Percentiles rank a stretch among this genome's conserved stretches.
Conservation (phyloP, 225 moss, liverwort and hornwort species). For the Pseudoscleropodium purum region DNA sequence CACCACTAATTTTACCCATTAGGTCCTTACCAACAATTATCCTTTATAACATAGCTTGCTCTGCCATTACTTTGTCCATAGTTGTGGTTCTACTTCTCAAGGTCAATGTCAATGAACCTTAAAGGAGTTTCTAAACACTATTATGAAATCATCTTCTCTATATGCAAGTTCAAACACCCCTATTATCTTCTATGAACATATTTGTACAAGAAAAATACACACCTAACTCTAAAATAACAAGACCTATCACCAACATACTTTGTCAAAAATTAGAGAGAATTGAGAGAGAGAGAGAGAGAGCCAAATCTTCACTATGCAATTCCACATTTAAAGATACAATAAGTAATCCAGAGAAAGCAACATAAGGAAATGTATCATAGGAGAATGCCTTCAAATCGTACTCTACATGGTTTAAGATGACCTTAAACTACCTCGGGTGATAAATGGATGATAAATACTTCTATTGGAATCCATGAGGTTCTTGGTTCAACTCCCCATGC, state of each 20-base stretch:
- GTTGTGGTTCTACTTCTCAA: neutral
- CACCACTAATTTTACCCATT: neutral
- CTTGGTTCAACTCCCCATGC: too few species aligned
- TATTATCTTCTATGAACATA: neutral
- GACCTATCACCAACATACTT: neutral
- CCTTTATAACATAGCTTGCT: neutral
- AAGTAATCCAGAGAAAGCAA: neutral
- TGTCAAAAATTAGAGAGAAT: neutral
- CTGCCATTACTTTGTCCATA: neutral
- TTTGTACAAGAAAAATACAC: neutral
- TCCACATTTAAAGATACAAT: neutral
- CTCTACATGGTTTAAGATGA: neutral
- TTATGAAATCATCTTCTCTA: neutral
- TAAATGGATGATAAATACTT: too few species aligned
- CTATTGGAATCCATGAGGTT: too few species aligned
- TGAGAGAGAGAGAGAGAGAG: neutral
- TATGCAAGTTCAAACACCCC: neutral
- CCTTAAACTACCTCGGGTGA: too few species aligned
- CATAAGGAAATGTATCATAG: neutral
- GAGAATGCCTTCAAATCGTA: neutral
- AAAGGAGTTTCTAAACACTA: neutral
- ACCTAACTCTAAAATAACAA: too few species aligned
- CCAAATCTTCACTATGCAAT: neutral
- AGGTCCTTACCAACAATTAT: neutral
- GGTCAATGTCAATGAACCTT: neutral